A percentile compares a stretch with the other conserved stretches of the same genome.
Conservation (phyloP, 768 basidiomycete species). For the Mrakia gelida region DNA sequence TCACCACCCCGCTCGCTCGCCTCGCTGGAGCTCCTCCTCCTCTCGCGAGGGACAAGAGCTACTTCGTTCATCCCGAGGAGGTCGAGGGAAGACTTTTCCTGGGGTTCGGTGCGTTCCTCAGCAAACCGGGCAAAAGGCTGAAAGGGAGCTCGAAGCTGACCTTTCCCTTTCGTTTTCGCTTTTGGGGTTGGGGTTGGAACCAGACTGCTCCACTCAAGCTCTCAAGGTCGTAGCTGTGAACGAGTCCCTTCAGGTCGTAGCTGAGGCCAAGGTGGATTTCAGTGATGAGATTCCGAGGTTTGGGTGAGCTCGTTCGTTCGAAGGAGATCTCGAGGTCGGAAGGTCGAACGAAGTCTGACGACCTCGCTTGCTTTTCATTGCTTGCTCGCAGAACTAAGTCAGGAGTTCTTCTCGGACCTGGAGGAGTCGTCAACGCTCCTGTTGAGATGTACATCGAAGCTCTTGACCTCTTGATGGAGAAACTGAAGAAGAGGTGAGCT, state of each 20-base stretch:
- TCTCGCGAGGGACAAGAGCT: neutral
- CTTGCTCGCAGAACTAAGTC: slow-evolving; percentile 35
- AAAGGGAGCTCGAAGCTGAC: neutral
- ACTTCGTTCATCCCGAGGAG: neutral
- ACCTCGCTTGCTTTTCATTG: slow-evolving; percentile 17
- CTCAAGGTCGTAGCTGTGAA: slow-evolving; percentile 51
- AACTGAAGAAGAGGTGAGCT: slow-evolving; percentile 38
- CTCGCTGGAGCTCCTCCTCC: neutral
- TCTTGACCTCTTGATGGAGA: slow-evolving; percentile 66
- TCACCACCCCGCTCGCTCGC: neutral
- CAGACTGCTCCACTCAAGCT: slow-evolving; percentile 78
- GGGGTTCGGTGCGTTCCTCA: neutral
- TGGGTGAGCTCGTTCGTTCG: slow-evolving; percentile 19
- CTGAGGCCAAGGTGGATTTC: slow-evolving; percentile 71
- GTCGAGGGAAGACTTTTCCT: neutral
- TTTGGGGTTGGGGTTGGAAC: too few species aligned
- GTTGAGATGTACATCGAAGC: slow-evolving; percentile 82
- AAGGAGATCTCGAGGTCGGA: neutral
- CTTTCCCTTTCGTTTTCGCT: neutral
- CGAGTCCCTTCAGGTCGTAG: slow-evolving; percentile 56
- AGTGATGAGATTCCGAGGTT: slow-evolving; percentile 68
- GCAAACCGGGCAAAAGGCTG: neutral
- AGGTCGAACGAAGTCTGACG: neutral
- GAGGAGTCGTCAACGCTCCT: slow-evolving; percentile 73
- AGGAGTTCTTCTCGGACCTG: slow-evolving; percentile 42